phyloP scores from a whole-genome alignment of 371 early-diverging fungal genomes.

The Zancudomyces culisetae region DNA sequence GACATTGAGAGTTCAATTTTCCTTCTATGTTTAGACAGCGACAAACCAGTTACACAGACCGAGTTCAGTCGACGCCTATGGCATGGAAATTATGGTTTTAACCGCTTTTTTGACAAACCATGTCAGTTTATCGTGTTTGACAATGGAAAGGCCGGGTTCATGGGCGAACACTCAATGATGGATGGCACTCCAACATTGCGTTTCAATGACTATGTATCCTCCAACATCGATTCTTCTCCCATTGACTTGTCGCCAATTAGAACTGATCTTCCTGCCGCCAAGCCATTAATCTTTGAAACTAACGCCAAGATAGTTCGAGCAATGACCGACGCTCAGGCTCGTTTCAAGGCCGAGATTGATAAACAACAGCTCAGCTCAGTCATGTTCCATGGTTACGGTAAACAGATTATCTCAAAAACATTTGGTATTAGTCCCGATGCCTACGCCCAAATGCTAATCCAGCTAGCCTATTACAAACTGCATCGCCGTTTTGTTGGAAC shows the following conservation, averaged over 20 bases:
- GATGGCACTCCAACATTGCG: slow-evolving; percentile 83
- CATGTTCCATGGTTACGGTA: slow-evolving; percentile 71
- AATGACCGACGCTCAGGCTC: slow-evolving; percentile 36
- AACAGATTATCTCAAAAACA: slow-evolving; percentile 66
- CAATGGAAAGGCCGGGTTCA: slow-evolving; percentile 89
- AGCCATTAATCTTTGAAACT: slow-evolving; percentile 44
- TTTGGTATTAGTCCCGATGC: slow-evolving; percentile 71
- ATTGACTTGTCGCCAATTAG: slow-evolving; percentile 26
- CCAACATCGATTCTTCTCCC: slow-evolving; percentile 28
- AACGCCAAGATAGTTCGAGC: slow-evolving; percentile 29
- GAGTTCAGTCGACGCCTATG: slow-evolving; percentile 64
- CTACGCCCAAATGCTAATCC: slow-evolving; percentile 86
- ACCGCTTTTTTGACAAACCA: slow-evolving; percentile 87
- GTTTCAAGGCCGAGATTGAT: slow-evolving; percentile 47
- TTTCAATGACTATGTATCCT: slow-evolving; percentile 33
- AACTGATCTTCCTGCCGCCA: slow-evolving; percentile 36
- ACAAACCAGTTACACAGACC: slow-evolving; percentile 60
- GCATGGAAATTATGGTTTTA: slow-evolving; percentile 86
- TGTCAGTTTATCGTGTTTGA: slow-evolving; percentile 86
- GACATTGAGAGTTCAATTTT: slow-evolving; percentile 68
- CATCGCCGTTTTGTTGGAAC: slow-evolving; percentile 59
- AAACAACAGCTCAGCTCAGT: slow-evolving; percentile 65
- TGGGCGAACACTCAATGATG: slow-evolving; percentile 92
- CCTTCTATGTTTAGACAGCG: slow-evolving; percentile 72
- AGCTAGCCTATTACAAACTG: slow-evolving; percentile 84